Conservation (phyloP, 139 green algal genomes). For the Limnomonas spitsbergensis region DNA sequence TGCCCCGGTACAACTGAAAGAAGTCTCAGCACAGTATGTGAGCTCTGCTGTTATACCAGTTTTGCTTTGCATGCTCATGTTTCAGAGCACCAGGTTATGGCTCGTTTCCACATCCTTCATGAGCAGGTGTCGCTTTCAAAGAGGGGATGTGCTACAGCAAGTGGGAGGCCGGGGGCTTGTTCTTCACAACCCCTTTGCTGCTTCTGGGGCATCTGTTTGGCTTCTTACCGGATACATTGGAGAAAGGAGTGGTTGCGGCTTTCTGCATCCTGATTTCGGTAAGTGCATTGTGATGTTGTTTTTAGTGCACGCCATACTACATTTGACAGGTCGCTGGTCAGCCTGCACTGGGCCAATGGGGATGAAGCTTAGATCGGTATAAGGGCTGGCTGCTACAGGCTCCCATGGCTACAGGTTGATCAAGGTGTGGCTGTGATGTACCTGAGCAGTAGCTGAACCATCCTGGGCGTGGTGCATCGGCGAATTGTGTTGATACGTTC, state of each 20-base stretch:
- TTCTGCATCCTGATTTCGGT: not conserved
- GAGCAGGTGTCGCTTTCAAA: slow-evolving; percentile 81
- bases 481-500: too few species aligned
- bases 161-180: slow-evolving; percentile 56
- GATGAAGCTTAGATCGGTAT: not conserved
- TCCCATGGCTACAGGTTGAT: not conserved
- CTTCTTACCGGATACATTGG: slow-evolving; percentile 25
- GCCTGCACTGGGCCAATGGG: too few species aligned
- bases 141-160: slow-evolving; percentile 89
- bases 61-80: too few species aligned
- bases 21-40: not conserved
- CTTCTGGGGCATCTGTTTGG: slow-evolving; percentile 48
- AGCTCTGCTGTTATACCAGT: not conserved
- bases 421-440: too few species aligned
- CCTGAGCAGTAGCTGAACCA: too few species aligned
- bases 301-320: not conserved
- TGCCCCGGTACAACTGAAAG: too few species aligned
- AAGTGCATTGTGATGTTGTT: not conserved
- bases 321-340: too few species aligned
- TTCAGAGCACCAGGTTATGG: too few species aligned
- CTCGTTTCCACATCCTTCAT: too few species aligned
- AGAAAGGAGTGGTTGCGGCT: slow-evolving; percentile 31
- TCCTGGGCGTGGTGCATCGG: too few species aligned
- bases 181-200: slow-evolving; percentile 62
- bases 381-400: not conserved